Conservation (phyloP, 257 asterid genomes). For the Sherardia arvensis region DNA sequence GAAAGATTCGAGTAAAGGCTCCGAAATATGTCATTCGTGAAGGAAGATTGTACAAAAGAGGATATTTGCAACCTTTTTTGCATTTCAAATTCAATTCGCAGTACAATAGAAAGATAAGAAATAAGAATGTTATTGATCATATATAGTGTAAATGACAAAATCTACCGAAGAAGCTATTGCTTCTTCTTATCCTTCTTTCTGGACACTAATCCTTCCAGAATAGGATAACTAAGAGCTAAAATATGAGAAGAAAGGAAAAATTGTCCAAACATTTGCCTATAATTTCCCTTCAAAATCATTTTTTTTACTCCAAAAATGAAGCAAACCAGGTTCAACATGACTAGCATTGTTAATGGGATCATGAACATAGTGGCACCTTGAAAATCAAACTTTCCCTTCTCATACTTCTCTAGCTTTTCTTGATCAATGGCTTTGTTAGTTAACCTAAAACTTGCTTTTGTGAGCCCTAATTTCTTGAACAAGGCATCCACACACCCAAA, state of each 20-base stretch:
- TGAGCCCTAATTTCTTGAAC: constrained; percentile 29
- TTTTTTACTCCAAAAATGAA: constrained; percentile 45
- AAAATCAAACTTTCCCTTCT: constrained; percentile 50
- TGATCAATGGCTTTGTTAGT: constrained; percentile 54
- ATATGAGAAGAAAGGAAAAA: constrained; percentile 41
- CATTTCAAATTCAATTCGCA: too few relatives aligned
- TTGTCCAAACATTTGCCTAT: constrained; percentile 63
- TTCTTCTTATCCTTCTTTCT: constrained; percentile 42
- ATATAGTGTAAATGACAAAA: too few relatives aligned
- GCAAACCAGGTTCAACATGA: constrained; percentile 47
- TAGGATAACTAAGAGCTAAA: constrained; percentile 53
- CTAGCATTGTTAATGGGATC: constrained; percentile 59
- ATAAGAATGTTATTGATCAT: too few relatives aligned
- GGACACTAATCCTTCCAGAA: constrained; percentile 50
- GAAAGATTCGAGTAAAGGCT: too few relatives aligned
- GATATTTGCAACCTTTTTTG: too few relatives aligned
- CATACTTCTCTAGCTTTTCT: constrained; percentile 49
- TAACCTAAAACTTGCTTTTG: constrained; percentile 45
- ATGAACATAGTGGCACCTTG: constrained; percentile 60
- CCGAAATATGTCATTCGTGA: too few relatives aligned
- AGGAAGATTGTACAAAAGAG: too few relatives aligned
- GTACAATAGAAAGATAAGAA: too few relatives aligned
- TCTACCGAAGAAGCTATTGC: background rate
- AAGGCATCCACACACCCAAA: constrained; percentile 37
- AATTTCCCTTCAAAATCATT: constrained; percentile 26